These are phyloP conservation scores for Angophora floribunda DNA, from an alignment of 345 rosid species.

Conservation along the genomic window DNA sequence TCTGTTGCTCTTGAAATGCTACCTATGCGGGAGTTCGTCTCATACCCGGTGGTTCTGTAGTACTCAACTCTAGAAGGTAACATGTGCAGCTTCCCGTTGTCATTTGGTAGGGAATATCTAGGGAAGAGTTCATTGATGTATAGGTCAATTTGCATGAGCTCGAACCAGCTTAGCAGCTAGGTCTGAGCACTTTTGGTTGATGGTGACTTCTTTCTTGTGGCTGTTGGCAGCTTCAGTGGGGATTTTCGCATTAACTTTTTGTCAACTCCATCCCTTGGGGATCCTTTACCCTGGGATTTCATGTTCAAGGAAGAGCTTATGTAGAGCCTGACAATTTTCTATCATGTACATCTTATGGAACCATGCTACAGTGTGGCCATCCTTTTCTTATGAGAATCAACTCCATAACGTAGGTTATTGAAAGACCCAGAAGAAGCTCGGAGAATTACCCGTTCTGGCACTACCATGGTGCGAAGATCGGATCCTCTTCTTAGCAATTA, in stretches of 20 bases:
- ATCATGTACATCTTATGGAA: background rate
- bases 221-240: background rate
- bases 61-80: too few relatives aligned
- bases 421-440: slow-evolving; percentile 88
- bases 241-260: background rate
- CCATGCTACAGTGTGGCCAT: background rate
- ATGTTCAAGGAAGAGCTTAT: background rate
- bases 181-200: too few relatives aligned
- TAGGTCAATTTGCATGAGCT: too few relatives aligned
- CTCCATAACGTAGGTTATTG: slow-evolving; percentile 41
- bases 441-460: slow-evolving; percentile 48
- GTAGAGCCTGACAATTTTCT: background rate
- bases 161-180: too few relatives aligned
- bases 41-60: background rate
- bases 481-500: background rate
- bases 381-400: background rate
- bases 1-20: slow-evolving; percentile 68
- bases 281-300: too few relatives aligned
- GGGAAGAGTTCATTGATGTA: too few relatives aligned
- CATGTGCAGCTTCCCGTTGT: too few relatives aligned
- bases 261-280: too few relatives aligned
- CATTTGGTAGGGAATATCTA: too few relatives aligned
- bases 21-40: slow-evolving; percentile 75
- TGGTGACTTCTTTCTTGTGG: background rate
- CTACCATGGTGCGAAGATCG: background rate